These are phyloP conservation scores for Blastomyces gilchristii DNA, from an alignment of 2,329 filamentous ascomycete genomes.

Conservation along the genomic window DNA sequence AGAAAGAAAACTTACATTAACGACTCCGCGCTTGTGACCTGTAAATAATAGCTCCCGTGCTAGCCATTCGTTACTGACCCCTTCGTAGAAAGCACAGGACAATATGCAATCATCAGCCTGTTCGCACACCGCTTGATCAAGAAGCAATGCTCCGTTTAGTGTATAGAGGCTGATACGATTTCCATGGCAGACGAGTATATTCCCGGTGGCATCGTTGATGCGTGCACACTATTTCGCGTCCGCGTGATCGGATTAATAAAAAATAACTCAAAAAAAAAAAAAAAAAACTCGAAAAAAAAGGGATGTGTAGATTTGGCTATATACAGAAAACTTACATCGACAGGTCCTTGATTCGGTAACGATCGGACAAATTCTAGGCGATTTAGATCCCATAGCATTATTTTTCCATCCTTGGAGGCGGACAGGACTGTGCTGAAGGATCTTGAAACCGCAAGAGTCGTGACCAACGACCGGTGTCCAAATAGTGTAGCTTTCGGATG, in stretches of 20 bases:
- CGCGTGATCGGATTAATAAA: background rate
- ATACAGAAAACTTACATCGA: constrained; percentile 30
- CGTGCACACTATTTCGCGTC: constrained; percentile 53
- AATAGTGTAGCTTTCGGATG: constrained; percentile 71
- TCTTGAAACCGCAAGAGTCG: constrained; percentile 70
- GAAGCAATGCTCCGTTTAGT: constrained; percentile 71
- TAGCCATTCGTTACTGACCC: constrained; percentile 80
- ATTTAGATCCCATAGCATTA: constrained; percentile 91
- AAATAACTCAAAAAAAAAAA: background rate
- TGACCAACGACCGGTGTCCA: constrained; percentile 78
- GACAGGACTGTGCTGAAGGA: constrained; percentile 83
- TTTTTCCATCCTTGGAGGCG: constrained; percentile 67
- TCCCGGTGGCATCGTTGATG: constrained; percentile 84
- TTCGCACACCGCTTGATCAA: constrained; percentile 72
- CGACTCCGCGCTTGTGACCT: constrained; percentile 70
- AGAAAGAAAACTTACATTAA: constrained; percentile 47
- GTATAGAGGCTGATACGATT: constrained; percentile 68
- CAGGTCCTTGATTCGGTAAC: constrained; percentile 48
- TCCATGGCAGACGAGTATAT: constrained; percentile 75
- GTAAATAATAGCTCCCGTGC: constrained; percentile 81
- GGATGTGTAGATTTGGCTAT: background rate
- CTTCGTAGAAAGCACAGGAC: constrained; percentile 86
- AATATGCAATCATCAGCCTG: constrained; percentile 64
- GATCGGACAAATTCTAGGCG: constrained; percentile 74
- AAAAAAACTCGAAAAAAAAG: background rate